These are phyloP conservation scores for Scheffersomyces parashehatae DNA, from an alignment of 1,139 yeast genomes.

Conservation along the genomic window DNA sequence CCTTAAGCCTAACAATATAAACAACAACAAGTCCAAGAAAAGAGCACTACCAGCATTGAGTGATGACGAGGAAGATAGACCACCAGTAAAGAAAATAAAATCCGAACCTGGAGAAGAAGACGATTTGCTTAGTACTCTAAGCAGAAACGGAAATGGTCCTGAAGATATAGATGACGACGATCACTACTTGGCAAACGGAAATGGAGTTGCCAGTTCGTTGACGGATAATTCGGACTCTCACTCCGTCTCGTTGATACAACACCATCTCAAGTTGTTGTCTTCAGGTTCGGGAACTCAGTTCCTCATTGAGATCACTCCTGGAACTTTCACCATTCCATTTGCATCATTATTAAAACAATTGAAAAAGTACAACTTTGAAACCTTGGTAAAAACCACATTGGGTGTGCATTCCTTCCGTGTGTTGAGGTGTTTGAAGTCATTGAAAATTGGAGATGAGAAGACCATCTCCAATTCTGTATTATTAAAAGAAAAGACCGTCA, in stretches of 20 bases:
- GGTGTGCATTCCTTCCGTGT: constrained; percentile 63
- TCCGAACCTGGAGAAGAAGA: constrained; percentile 27
- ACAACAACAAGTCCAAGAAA: constrained; percentile 18
- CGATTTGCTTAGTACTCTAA: constrained; percentile 6
- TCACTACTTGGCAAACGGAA: background rate
- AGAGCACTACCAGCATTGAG: constrained; percentile 17
- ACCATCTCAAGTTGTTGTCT: constrained; percentile 56
- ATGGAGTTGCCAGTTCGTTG: constrained; percentile 18
- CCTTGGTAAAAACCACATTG: constrained; percentile 56
- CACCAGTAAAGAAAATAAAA: constrained; percentile 41
- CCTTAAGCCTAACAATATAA: constrained; percentile 22
- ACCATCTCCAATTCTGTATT: constrained; percentile 74
- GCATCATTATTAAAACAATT: constrained; percentile 44
- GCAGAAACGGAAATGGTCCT: background rate
- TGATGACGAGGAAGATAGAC: constrained; percentile 19
- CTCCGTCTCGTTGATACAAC: constrained; percentile 31
- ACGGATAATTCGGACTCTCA: constrained; percentile 18
- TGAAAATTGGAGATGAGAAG: constrained; percentile 81
- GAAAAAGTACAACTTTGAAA: constrained; percentile 60
- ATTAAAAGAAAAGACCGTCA: constrained; percentile 73
- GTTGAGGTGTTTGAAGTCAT: constrained; percentile 64
- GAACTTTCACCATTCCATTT: constrained; percentile 43
- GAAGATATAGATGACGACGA: too few relatives aligned
- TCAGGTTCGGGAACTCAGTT: constrained; percentile 19
- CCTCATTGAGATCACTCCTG: constrained; percentile 39